Base-by-base conservation (phyloP, 345 rosid species). In the Eutrema heterophyllum region DNA sequence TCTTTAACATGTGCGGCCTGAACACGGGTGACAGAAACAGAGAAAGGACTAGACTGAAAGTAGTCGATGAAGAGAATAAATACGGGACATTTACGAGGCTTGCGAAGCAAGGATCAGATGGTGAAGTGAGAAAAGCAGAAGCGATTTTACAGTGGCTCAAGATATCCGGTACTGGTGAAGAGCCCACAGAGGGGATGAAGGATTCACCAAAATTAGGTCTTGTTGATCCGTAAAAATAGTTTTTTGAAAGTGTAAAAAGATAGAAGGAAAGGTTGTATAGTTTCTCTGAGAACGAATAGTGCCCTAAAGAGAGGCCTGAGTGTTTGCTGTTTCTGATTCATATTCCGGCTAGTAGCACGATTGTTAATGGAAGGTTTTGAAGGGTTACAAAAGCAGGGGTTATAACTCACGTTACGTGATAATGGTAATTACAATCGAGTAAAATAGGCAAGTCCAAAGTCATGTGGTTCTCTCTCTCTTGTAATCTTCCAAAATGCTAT, bases 41-140 rank as follows among this genome's bases (percentile, higher is more conserved):
- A 48, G 80, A 76, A 18, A 53, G 50, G 6, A 45, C 64, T 30
- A 72, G 45, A 27, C 35, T 72, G 78, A 69, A 44, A 56, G 54
- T 63, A 35, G 30, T 89, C 2, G 57, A 73, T 74, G 76, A 87
- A 61, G 88, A 83, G 78, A 72, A 45, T 32, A 68, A 66, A 48
- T 13, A 80, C n/a, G 69, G 77, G 43, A 82, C 88, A 0, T 76
- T 89, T 44, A 76, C 81, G 7, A 80, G 48, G 53, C 84, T 87
- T 45, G 78, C 75, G 2, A 46, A 33, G 57, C 69, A 68, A 35
- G 88, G 83, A 45, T 79, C 86, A 46, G 76, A 72, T 30, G 82
- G 95, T 67, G 84, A 85, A 3, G 80, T 75, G 83, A 82, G 92
- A 62, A 89, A 85, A 80, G 87, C 92, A 1, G 62, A 35, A 33